These are phyloP conservation scores for Polysphondylium violaceum DNA, from an alignment of 78 protist species.

Conservation along the genomic window DNA sequence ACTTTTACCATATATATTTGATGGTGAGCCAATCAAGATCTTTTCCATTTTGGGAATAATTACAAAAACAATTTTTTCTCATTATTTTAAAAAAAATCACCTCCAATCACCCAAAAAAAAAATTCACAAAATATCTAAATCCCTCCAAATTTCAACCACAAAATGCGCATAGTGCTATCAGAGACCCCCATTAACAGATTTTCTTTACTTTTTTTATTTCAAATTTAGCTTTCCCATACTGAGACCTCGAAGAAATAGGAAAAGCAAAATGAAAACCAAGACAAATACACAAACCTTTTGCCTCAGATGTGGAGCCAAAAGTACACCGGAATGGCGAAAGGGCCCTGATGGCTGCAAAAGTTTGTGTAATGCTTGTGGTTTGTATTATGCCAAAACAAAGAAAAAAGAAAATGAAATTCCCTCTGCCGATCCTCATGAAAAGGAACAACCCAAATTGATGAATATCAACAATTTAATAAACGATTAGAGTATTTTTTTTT, in stretches of 20 bases:
- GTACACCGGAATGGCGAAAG: conserved; percentile 69
- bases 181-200: not conserved
- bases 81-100: not conserved
- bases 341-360: conserved; percentile 28
- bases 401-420: conserved; percentile 45
- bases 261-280: conserved; percentile 17
- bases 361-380: conserved; percentile 74
- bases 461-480: conserved; percentile 23
- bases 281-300: conserved; percentile 24
- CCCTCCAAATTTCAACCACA: not conserved
- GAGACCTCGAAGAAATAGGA: conserved; percentile 73
- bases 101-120: too few relatives aligned
- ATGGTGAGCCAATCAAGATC: not conserved
- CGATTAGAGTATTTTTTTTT: not conserved
- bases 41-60: not conserved
- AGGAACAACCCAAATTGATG: not conserved
- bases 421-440: too few relatives aligned
- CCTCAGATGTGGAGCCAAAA: conserved; percentile 25
- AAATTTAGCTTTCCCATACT: not conserved
- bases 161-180: not conserved
- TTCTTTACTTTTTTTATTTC: not conserved
- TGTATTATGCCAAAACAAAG: conserved; percentile 64
- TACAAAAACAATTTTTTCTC: not conserved
- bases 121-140: too few relatives aligned
- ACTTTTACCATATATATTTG: too few relatives aligned